phyloP scores from a whole-genome alignment of 2,329 filamentous ascomycete species.

The Pseudogymnoascus sp. region DNA sequence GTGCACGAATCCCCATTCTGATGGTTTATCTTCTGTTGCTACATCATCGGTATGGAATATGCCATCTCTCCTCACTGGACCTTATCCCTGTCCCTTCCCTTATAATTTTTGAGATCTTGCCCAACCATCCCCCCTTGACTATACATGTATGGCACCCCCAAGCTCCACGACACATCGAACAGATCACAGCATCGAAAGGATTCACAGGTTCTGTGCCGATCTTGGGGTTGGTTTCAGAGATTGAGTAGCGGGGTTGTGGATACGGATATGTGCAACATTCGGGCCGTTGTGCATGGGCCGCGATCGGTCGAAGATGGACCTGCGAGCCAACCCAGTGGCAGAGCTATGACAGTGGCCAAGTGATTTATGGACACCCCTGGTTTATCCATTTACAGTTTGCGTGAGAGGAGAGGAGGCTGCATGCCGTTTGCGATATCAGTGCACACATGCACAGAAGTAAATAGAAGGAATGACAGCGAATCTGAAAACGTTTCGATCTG shows the following conservation, averaged over 20 bases:
- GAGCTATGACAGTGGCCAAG: not conserved
- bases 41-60: not conserved
- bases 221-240: not conserved
- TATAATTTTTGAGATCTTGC: not conserved
- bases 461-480: not conserved
- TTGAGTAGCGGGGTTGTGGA: not conserved
- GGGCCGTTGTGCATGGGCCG: not conserved
- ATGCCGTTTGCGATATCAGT: not conserved
- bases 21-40: not conserved
- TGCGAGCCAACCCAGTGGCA: not conserved
- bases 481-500: not conserved
- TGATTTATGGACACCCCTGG: not conserved
- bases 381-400: not conserved
- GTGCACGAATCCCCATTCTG: not conserved
- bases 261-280: not conserved
- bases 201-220: not conserved
- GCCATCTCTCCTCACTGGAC: not conserved
- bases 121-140: not conserved
- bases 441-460: not conserved
- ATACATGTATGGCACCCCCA: not conserved
- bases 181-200: not conserved
- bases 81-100: not conserved
- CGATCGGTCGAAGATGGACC: not conserved
- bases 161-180: not conserved
- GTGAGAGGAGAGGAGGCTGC: not conserved